Evolutionary conservation across 75 land plant species (phyloP).

Genomic region (Pinus tabuliformis): DNA sequence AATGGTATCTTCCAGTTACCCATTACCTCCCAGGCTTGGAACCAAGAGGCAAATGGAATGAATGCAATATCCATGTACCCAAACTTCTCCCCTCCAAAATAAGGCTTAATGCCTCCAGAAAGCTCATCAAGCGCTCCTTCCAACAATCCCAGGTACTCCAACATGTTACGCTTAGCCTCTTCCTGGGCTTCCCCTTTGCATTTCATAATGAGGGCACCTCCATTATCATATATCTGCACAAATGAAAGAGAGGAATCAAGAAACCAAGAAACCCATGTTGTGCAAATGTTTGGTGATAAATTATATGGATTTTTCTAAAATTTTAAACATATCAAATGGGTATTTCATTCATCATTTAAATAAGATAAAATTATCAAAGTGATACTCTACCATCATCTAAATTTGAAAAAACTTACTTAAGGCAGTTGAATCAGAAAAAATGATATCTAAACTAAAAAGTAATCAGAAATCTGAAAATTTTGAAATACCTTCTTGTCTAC

Average conservation of each 20-base stretch:
- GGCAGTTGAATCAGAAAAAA: too few relatives aligned
- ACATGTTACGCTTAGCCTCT: not conserved
- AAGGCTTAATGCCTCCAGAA: not conserved
- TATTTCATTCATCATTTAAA: too few relatives aligned
- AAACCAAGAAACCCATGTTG: too few relatives aligned
- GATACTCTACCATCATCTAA: too few relatives aligned
- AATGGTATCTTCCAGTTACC: not conserved
- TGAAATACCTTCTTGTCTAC: conserved; percentile 30
- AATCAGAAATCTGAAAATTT: too few relatives aligned
- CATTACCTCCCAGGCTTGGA: not conserved
- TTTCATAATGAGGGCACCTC: not conserved
- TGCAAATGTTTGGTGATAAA: too few relatives aligned
- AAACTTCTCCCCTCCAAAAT: not conserved
- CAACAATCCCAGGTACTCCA: not conserved
- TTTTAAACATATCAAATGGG: too few relatives aligned
- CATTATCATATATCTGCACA: not conserved
- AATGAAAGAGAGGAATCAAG: not conserved
- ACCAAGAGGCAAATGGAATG: not conserved
- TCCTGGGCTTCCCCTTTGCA: not conserved
- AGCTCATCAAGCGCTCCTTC: not conserved
- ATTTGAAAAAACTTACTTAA: too few relatives aligned
- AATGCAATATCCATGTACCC: too few relatives aligned
- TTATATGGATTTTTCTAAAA: too few relatives aligned
- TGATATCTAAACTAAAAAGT: too few relatives aligned
- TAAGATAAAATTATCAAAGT: too few relatives aligned